Conservation (phyloP, 495 filamentous ascomycete species). For the Talaromyces ruber region DNA sequence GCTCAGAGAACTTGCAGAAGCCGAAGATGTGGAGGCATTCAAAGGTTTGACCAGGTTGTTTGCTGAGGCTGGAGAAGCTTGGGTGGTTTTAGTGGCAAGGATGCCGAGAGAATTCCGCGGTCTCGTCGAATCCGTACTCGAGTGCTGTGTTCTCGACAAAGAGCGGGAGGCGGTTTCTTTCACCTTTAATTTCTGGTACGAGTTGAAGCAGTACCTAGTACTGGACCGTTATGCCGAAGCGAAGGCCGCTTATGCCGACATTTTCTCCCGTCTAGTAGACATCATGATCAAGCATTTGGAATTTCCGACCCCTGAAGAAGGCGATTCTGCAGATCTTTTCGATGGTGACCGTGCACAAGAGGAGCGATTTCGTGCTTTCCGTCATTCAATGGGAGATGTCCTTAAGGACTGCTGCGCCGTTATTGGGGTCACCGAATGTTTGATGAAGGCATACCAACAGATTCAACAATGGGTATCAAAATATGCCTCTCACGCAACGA, state of each 20-base stretch:
- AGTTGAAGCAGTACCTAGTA: slow-evolving; percentile 91
- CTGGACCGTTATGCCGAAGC: slow-evolving; percentile 83
- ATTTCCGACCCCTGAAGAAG: slow-evolving; percentile 68
- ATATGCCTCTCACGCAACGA: slow-evolving; percentile 65
- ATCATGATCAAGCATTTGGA: slow-evolving; percentile 89
- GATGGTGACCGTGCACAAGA: slow-evolving; percentile 93
- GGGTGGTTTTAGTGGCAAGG: slow-evolving; percentile 83
- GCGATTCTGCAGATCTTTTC: slow-evolving; percentile 75
- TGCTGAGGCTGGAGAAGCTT: slow-evolving; percentile 87
- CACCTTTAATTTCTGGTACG: slow-evolving; percentile 97
- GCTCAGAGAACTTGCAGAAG: slow-evolving; percentile 63
- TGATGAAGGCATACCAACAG: slow-evolving; percentile 73
- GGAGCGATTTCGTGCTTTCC: slow-evolving; percentile 94
- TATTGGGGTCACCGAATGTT: slow-evolving; percentile 82
- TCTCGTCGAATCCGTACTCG: slow-evolving; percentile 84
- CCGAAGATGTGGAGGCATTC: slow-evolving; percentile 80
- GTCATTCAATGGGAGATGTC: slow-evolving; percentile 95
- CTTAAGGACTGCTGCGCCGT: slow-evolving; percentile 97
- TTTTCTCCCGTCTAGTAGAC: slow-evolving; percentile 83
- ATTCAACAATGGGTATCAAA: slow-evolving; percentile 82
- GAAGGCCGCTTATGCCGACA: slow-evolving; percentile 60
- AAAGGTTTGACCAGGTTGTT: slow-evolving; percentile 85
- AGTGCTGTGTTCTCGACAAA: slow-evolving; percentile 79
- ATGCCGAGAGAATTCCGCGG: slow-evolving; percentile 70
- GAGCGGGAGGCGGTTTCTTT: slow-evolving; percentile 83